Evolutionary conservation across 2,329 filamentous ascomycete species (phyloP).

Genomic region (Cytospora piceae): DNA sequence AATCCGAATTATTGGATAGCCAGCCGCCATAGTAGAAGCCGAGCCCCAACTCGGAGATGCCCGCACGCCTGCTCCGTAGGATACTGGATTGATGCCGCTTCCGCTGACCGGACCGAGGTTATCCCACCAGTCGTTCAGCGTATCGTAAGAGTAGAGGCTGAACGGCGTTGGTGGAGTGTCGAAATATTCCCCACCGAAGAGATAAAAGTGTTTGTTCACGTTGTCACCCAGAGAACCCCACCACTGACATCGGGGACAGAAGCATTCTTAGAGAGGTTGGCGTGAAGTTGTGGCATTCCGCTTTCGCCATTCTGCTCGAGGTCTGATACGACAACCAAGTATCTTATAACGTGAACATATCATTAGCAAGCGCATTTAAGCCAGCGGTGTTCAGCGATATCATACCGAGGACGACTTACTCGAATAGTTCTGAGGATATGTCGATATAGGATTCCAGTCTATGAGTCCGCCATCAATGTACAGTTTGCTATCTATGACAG

Average conservation of each 20-base stretch:
- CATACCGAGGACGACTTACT: slow-evolving; percentile 47
- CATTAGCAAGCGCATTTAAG: slow-evolving; percentile 2
- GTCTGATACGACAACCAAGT: slow-evolving; percentile 60
- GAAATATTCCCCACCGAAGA: slow-evolving; percentile 63
- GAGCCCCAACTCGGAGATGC: slow-evolving; percentile 56
- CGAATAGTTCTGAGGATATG: slow-evolving; percentile 56
- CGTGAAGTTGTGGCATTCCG: slow-evolving; percentile 56
- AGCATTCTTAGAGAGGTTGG: slow-evolving; percentile 62
- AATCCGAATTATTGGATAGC: slow-evolving; percentile 57
- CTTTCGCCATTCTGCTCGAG: slow-evolving; percentile 50
- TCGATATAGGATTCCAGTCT: slow-evolving; percentile 55
- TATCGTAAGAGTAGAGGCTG: slow-evolving; percentile 61
- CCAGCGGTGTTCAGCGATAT: background rate
- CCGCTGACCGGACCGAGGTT: slow-evolving; percentile 44
- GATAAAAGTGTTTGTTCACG: slow-evolving; percentile 65
- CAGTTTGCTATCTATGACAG: slow-evolving; percentile 60
- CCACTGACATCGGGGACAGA: slow-evolving; percentile 55
- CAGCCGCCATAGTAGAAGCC: slow-evolving; percentile 68
- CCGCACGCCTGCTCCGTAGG: slow-evolving; percentile 61
- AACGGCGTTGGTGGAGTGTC: slow-evolving; percentile 48
- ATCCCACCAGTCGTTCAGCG: slow-evolving; percentile 60
- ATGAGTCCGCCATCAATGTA: slow-evolving; percentile 67
- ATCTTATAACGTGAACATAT: slow-evolving; percentile 42
- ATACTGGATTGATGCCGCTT: slow-evolving; percentile 48
- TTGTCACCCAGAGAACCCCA: slow-evolving; percentile 60